Evolutionary conservation across 1,139 yeast genomes (phyloP), one percentile per base, ranked within the genome.

Genomic region (Kurtzmaniella quercitrusa): DNA sequence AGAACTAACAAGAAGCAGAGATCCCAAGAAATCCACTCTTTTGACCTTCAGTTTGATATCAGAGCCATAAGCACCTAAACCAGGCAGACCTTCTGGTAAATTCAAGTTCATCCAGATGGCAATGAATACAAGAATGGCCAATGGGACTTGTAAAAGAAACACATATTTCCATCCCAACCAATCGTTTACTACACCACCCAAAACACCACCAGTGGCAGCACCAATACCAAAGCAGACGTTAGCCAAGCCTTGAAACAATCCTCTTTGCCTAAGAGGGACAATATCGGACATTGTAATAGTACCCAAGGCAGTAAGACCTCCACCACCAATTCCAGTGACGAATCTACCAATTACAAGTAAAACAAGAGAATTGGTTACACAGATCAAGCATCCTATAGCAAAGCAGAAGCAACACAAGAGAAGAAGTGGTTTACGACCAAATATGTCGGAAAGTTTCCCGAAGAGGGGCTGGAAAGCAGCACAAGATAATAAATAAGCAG

Each of bases 401-500:
- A 73, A 73, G 38, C 70, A 55, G 1, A 52, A 49, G 29, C 68
- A 59, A 53, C 77, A 73, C 11, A 62, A 47, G 15, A 71, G 48
- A 18, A 73, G 57, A 18, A 65, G 56, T 43, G 54, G 58, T 56
- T 79, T 85, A 53, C 96, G 75, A 17, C 96, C 96, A 60, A 84
- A 88, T 38, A 89, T 86, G 55, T 89, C 96, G 3, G 94, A 83
- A 29, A 90, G 63, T 57, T 88, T 89, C 19, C 96, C 96, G 53
- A 83, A 88, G 19, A 90, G 63, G 1, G 96, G 96, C 62, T 73
- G 78, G 53, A 70, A 71, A 1, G 77, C 77, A 1, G 78, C 63
- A 12, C 71, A 61, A 5, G 75, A 65, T 46, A 73, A 59, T 45
- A 73, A 56, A 46, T 65, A 67, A 3, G 76, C 65, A 21, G 75